phyloP scores from a whole-genome alignment of 129 eudicot species.

The Lactuca sativa region DNA sequence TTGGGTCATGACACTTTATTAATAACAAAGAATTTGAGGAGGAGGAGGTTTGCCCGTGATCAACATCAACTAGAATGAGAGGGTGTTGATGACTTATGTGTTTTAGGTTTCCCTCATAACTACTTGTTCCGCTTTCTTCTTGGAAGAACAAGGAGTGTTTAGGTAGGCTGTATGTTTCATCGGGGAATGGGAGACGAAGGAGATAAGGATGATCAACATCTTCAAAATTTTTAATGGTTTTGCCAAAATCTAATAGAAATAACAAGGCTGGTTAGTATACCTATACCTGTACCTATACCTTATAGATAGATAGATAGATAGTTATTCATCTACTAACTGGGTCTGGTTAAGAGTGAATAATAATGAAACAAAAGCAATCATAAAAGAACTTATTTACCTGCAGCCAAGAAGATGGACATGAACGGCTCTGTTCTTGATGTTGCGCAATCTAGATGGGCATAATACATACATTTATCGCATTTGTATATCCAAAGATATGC shows the following conservation, averaged over 20 bases:
- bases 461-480: slow-evolving; percentile 9
- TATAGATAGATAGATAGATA: too few species aligned
- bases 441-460: slow-evolving; percentile 7
- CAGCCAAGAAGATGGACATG: neutral
- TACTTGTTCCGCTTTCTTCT: too few species aligned
- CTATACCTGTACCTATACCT: too few species aligned
- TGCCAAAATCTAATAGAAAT: neutral
- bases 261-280: too few species aligned
- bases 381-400: neutral
- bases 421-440: neutral
- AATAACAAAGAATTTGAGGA: neutral
- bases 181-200: neutral
- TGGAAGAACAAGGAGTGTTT: slow-evolving; percentile 2
- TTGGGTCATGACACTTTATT: neutral
- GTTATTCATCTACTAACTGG: too few species aligned
- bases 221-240: neutral
- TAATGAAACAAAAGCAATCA: too few species aligned
- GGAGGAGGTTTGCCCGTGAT: too few species aligned
- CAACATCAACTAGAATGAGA: neutral
- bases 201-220: neutral
- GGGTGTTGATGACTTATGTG: neutral
- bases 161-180: neutral
- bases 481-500: slow-evolving; percentile 20
- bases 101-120: neutral
- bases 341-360: too few species aligned